A percentile compares a stretch with the other conserved stretches of the same genome.
phyloP scores from a whole-genome alignment of 1,139 yeast genomes.

The Candida tetrigidarum region DNA sequence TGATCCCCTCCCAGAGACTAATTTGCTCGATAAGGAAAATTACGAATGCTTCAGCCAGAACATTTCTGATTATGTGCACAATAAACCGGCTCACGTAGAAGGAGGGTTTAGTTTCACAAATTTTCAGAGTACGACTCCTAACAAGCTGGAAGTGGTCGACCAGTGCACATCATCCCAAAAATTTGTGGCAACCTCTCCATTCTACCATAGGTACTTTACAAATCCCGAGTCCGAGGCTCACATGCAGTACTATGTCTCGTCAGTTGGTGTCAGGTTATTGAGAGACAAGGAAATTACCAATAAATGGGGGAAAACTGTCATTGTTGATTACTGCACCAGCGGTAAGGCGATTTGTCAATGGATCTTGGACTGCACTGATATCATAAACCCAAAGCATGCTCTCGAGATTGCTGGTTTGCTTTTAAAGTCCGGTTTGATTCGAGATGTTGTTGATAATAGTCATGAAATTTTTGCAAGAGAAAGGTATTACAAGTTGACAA shows the following conservation, averaged over 20 bases:
- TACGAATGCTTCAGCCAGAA: constrained; percentile 1
- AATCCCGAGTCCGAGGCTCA: constrained; percentile 90
- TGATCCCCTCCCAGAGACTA: constrained; percentile 19
- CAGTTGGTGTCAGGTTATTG: constrained; percentile 68
- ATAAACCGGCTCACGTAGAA: not conserved
- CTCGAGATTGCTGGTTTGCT: constrained; percentile 61
- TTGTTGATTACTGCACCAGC: constrained; percentile 54
- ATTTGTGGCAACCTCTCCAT: constrained; percentile 42
- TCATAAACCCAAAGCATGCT: constrained; percentile 63
- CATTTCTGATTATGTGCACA: not conserved
- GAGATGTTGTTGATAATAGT: constrained; percentile 10
- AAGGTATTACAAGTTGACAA: constrained; percentile 13
- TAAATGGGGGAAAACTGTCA: constrained; percentile 21
- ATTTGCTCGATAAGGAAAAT: not conserved
- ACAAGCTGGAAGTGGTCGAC: not conserved
- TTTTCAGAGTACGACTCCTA: constrained; percentile 2
- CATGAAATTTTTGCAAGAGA: constrained; percentile 5
- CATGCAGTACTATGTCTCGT: constrained; percentile 74
- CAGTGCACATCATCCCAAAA: constrained; percentile 13
- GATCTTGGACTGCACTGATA: constrained; percentile 88
- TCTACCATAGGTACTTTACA: constrained; percentile 76
- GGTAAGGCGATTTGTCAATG: constrained; percentile 87
- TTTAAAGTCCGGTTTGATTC: constrained; percentile 52
- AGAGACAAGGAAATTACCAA: constrained; percentile 38
- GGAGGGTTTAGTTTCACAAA: constrained; percentile 11